A percentile compares a stretch with the other conserved stretches of the same genome.
Conservation (phyloP, 1,284 basidiomycete species). For the Nidula niveotomentosa region DNA sequence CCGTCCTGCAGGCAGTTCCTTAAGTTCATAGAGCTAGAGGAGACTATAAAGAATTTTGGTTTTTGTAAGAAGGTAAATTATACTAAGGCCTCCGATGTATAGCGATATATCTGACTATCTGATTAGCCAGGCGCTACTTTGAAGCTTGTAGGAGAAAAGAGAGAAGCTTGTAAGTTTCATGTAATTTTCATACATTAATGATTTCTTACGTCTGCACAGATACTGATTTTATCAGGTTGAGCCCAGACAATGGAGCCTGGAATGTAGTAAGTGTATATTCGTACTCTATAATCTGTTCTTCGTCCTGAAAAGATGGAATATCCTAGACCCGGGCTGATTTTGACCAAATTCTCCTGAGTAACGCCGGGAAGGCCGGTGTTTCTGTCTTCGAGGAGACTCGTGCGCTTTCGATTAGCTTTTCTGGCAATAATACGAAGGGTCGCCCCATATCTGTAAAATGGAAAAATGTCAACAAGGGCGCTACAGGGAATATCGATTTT, state of each 20-base stretch:
- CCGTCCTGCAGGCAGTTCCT: slow-evolving; percentile 4
- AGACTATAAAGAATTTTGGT: neutral
- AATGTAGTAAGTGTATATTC: slow-evolving; percentile 15
- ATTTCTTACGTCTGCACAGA: slow-evolving; percentile 6
- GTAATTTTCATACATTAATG: neutral
- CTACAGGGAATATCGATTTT: slow-evolving; percentile 34
- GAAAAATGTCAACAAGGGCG: slow-evolving; percentile 13
- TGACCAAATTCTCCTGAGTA: slow-evolving; percentile 43
- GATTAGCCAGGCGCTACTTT: slow-evolving; percentile 5
- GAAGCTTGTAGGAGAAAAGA: neutral
- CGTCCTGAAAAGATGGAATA: neutral
- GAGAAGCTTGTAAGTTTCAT: slow-evolving; percentile 1
- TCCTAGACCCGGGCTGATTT: slow-evolving; percentile 44
- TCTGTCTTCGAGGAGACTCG: slow-evolving; percentile 37
- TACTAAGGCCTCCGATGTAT: neutral
- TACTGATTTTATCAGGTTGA: slow-evolving; percentile 17
- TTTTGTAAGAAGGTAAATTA: slow-evolving; percentile 4
- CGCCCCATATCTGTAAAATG: slow-evolving; percentile 23
- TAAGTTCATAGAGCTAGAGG: slow-evolving; percentile 1
- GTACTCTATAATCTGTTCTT: neutral
- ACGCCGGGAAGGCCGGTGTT: slow-evolving; percentile 38
- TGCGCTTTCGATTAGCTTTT: slow-evolving; percentile 27
- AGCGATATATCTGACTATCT: neutral
- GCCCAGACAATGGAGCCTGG: slow-evolving; percentile 16
- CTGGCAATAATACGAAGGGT: slow-evolving; percentile 8